Conservation (phyloP, 805 yeast genomes). For the Candida insectalens region DNA sequence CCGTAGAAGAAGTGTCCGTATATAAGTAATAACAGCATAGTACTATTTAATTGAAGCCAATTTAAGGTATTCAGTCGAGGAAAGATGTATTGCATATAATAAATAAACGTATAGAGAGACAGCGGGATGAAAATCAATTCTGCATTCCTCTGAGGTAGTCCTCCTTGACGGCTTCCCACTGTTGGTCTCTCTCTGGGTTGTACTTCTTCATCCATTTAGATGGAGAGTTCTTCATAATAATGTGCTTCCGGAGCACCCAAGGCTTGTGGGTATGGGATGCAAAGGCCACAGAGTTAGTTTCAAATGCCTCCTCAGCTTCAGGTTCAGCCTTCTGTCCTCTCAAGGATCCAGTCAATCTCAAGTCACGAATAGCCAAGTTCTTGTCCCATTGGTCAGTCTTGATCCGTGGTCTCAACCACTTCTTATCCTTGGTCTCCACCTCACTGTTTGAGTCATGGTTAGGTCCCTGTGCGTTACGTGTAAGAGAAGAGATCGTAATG, state of each 20-base stretch:
- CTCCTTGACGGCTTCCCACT: conserved; percentile 26
- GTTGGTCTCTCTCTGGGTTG: conserved; percentile 21
- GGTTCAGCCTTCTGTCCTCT: conserved; percentile 62
- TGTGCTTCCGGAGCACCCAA: conserved; percentile 29
- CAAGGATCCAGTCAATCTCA: conserved; percentile 62
- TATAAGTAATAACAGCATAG: too few species aligned
- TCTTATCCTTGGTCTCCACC: conserved; percentile 33
- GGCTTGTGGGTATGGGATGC: conserved; percentile 24
- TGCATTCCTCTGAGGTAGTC: conserved; percentile 27
- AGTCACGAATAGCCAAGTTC: conserved; percentile 60
- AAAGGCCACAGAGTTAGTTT: conserved; percentile 46
- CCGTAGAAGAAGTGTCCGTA: conserved; percentile 49
- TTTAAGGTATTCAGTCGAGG: too few species aligned
- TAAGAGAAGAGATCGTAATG: conserved; percentile 19
- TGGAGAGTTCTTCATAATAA: conserved; percentile 30
- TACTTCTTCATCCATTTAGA: conserved; percentile 27
- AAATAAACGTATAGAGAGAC: too few species aligned
- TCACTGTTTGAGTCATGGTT: conserved; percentile 26
- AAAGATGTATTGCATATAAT: too few species aligned
- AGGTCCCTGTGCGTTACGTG: conserved; percentile 26
- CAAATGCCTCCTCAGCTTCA: conserved; percentile 69
- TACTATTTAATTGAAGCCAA: too few species aligned
- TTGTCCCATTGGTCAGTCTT: conserved; percentile 46
- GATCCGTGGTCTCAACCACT: conserved; percentile 43
- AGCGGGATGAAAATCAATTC: too few species aligned